Percentiles rank a stretch among this genome's conserved stretches.
phyloP scores from a whole-genome alignment of 148 eudicot genomes.

The Camellia japonica region DNA sequence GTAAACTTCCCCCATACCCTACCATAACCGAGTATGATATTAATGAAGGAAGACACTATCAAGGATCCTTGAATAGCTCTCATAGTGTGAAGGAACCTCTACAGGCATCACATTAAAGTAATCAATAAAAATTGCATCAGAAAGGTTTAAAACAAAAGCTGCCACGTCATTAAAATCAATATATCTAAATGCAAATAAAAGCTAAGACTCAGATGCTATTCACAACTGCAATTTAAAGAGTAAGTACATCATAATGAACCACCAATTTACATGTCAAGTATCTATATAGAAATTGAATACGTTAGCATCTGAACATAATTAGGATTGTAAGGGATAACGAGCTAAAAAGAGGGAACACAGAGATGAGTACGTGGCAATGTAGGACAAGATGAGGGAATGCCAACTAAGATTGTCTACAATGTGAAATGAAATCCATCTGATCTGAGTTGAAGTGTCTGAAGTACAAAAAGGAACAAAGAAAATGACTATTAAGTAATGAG shows the following conservation, averaged over 20 bases:
- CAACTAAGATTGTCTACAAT: background rate
- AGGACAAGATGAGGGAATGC: conserved; percentile 4
- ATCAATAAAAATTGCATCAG: background rate
- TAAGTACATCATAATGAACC: background rate
- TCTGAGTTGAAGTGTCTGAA: background rate
- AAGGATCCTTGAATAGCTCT: conserved; percentile 91
- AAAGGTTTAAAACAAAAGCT: conserved; percentile 1
- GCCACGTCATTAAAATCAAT: background rate
- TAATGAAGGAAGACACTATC: conserved; percentile 78
- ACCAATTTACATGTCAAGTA: background rate
- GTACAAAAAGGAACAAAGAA: background rate
- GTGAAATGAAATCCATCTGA: background rate
- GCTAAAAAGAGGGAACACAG: background rate
- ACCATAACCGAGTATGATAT: conserved; percentile 78
- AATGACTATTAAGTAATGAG: background rate
- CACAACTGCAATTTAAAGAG: background rate
- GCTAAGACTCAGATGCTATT: background rate
- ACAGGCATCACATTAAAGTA: conserved; percentile 21
- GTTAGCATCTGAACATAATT: background rate
- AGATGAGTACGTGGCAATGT: background rate
- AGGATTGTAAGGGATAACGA: background rate
- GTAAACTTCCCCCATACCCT: conserved; percentile 72
- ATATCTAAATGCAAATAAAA: background rate
- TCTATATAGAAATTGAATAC: background rate
- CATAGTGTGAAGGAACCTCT: conserved; percentile 87